Conservation (phyloP, 139 green algal genomes). For the Spirogloea muscicola region DNA sequence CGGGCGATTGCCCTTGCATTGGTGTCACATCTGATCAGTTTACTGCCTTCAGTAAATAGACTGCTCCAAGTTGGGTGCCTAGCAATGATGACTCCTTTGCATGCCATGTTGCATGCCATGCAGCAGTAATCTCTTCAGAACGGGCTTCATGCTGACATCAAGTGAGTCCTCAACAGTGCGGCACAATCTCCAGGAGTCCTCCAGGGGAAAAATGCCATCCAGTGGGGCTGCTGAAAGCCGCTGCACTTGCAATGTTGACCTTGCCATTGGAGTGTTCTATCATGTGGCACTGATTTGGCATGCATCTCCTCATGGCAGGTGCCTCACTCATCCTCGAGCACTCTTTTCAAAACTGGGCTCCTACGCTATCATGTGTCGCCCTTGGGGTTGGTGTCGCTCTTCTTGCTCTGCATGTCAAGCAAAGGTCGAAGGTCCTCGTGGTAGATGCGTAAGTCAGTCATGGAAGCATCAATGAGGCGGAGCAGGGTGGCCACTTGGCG, state of each 20-base stretch:
- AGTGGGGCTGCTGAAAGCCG: too few relatives aligned
- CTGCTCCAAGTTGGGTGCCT: too few relatives aligned
- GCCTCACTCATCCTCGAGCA: not conserved
- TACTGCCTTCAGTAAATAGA: too few relatives aligned
- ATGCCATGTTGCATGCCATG: too few relatives aligned
- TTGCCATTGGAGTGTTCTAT: not conserved
- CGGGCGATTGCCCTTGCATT: too few relatives aligned
- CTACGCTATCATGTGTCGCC: not conserved
- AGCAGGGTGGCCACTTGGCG: not conserved
- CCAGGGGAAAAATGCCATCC: not conserved
- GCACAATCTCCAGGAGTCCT: too few relatives aligned
- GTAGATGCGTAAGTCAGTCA: not conserved
- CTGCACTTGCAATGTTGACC: not conserved
- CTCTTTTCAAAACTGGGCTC: not conserved
- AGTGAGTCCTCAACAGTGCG: too few relatives aligned
- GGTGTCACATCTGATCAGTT: too few relatives aligned
- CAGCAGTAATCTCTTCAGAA: too few relatives aligned
- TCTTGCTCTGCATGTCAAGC: not conserved
- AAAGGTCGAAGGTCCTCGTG: not conserved
- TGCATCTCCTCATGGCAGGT: slow-evolving; percentile 3
- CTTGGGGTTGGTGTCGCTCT: not conserved
- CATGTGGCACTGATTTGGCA: not conserved
- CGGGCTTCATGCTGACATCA: too few relatives aligned
- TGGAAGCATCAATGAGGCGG: not conserved
- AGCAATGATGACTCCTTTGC: too few relatives aligned